phyloP scores from a whole-genome alignment of 83 land plant species.

The Isoetes engelmannii region DNA sequence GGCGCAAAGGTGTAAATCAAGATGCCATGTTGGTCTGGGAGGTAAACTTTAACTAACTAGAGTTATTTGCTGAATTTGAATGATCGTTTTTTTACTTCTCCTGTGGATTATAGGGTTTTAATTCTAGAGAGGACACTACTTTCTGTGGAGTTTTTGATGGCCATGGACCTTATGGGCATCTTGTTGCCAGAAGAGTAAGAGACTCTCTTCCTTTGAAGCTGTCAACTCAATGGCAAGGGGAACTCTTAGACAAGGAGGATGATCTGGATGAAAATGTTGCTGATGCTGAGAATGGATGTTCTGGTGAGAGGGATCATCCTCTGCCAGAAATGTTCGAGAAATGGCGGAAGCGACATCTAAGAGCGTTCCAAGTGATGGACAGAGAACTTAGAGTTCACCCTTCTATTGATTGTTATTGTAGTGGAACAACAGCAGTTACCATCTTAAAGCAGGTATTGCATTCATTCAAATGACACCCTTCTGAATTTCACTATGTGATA shows the following conservation, averaged over 20 bases:
- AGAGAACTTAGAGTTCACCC: constrained; percentile 24
- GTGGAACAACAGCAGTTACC: constrained; percentile 29
- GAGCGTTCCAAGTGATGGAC: constrained; percentile 37
- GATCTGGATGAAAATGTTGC: constrained; percentile 27
- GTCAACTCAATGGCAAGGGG: constrained; percentile 12
- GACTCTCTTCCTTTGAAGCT: constrained; percentile 39
- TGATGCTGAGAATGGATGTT: constrained; percentile 11
- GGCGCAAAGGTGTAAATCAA: constrained; percentile 3
- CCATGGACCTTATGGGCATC: constrained; percentile 29
- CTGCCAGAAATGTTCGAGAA: constrained; percentile 6
- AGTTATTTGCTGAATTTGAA: not conserved
- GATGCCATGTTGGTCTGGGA: constrained; percentile 10
- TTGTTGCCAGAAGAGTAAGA: constrained; percentile 26
- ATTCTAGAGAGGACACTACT: constrained; percentile 14
- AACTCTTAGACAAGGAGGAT: not conserved
- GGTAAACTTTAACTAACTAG: not conserved
- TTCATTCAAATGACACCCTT: not conserved
- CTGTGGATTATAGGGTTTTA: constrained; percentile 40
- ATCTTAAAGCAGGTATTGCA: constrained; percentile 19
- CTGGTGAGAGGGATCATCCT: constrained; percentile 8
- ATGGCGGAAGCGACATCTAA: constrained; percentile 32
- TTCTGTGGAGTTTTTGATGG: constrained; percentile 32
- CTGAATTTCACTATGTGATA: no score
- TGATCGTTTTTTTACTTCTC: constrained; percentile 9
- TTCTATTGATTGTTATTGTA: constrained; percentile 26